Base-by-base conservation (phyloP, 106 monocot species). In the Acorus gramineus region DNA sequence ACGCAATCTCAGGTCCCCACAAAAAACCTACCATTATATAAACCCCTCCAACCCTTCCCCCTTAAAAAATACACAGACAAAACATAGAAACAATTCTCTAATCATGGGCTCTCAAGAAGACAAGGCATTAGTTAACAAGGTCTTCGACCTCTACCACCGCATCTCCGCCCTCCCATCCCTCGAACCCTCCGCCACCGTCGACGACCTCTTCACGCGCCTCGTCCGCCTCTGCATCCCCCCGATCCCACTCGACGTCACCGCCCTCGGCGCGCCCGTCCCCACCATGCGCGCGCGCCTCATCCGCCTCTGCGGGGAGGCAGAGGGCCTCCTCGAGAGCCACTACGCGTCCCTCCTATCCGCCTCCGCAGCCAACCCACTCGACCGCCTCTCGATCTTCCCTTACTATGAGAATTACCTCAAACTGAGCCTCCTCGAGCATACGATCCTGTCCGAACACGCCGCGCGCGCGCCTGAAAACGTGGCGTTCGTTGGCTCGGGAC, bases 401-500 rank as follows among this genome's bases (percentile, higher is more conserved):
- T 93, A 88, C 78, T 93, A 78, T 71, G 47, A 59, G 53, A 93
- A 93, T 58, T 93, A 93, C 60, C 45, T 85, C 74, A 57, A 82
- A 47, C 78, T 89, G 63, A 77, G 77, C 60, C 58, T 48, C 42
- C 42, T 85, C 53, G 87, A 87, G 74, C 73, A 70, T 55, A 64
- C 61, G 8, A 71, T 87, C 59, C 75, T 88, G n/a, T 11, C 68
- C 47, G n/a, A 65, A 11, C 73, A 85, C 70, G 47, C 62, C 14
- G 13, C 73, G n/a, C 42, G 11, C 14, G 48, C 63, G 2, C 73
- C 71, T 4, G 44, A 68, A 14, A 60, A 70, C n/a, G 64, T 85
- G 8, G 82, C 92, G 64, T 88, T 93, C 73, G 59, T 93, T 55
- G 92, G 88, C 45, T 93, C 92, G 8, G 92, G 88, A 4, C 92